Conservation (phyloP, 805 yeast genomes). For the Kregervanrija delftensis region DNA sequence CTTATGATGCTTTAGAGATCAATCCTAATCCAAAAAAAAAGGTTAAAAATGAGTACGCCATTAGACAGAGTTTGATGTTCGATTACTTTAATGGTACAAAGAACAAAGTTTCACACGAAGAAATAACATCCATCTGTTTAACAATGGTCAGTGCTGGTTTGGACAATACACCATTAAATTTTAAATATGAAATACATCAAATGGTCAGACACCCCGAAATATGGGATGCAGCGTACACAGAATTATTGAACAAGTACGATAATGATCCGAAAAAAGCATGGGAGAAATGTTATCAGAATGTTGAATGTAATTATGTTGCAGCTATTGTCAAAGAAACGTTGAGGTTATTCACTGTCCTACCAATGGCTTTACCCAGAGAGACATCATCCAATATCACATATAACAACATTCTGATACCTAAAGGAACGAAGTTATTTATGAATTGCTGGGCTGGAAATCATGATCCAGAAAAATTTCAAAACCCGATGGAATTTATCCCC, state of each 20-base stretch:
- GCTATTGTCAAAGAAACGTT: constrained; percentile 61
- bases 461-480: constrained; percentile 36
- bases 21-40: background rate
- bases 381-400: constrained; percentile 46
- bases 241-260: constrained; percentile 31
- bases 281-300: constrained; percentile 17
- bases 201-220: constrained; percentile 34
- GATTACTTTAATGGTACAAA: constrained; percentile 16
- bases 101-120: constrained; percentile 6
- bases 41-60: background rate
- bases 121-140: constrained; percentile 47
- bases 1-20: background rate
- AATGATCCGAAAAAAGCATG: constrained; percentile 17
- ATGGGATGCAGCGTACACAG: constrained; percentile 38
- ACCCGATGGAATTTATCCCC: constrained; percentile 46
- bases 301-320: constrained; percentile 39
- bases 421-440: constrained; percentile 51
- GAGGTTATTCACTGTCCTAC: constrained; percentile 58
- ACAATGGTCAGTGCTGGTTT: constrained; percentile 78
- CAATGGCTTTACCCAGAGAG: constrained; percentile 57
- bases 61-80: constrained; percentile 21
- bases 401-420: constrained; percentile 40
- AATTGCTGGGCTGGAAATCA: constrained; percentile 69
- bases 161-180: constrained; percentile 61
- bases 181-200: constrained; percentile 56